These are phyloP conservation scores for Sclerotinia sclerotiorum DNA, from an alignment of 2,329 filamentous ascomycete species.

Conservation along the genomic window DNA sequence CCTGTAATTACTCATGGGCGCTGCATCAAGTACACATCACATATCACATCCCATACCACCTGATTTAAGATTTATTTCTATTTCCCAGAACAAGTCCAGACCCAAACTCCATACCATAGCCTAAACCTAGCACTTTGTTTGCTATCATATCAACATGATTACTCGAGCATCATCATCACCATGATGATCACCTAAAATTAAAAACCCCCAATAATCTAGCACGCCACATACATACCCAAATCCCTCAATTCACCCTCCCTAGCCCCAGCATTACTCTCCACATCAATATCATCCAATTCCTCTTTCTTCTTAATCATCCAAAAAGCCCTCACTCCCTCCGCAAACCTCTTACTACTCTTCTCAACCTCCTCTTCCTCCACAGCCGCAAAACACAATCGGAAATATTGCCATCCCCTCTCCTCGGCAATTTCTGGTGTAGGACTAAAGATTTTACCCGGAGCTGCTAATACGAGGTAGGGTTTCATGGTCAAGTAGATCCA, in stretches of 20 bases:
- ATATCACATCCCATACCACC: not conserved
- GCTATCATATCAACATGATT: not conserved
- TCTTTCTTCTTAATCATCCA: slow-evolving; percentile 70
- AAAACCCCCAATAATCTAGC: slow-evolving; percentile 25
- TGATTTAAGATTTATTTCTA: not conserved
- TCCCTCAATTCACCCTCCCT: slow-evolving; percentile 29
- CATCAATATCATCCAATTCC: slow-evolving; percentile 58
- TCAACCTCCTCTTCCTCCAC: slow-evolving; percentile 70
- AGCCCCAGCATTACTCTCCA: slow-evolving; percentile 15
- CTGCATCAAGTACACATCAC: no score
- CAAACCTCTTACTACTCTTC: slow-evolving; percentile 61
- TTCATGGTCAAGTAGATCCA: slow-evolving; percentile 70
- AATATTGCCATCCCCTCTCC: slow-evolving; percentile 67
- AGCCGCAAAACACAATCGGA: slow-evolving; percentile 81
- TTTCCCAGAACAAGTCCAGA: not conserved
- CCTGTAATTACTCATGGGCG: not conserved
- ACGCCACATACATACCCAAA: slow-evolving; percentile 34
- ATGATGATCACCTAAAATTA: not conserved
- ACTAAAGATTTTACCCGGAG: slow-evolving; percentile 72
- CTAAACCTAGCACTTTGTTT: not conserved
- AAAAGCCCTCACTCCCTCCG: slow-evolving; percentile 68
- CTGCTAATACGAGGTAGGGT: slow-evolving; percentile 67
- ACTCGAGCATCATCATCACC: not conserved
- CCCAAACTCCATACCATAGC: not conserved
- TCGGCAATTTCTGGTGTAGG: slow-evolving; percentile 60